Base-by-base conservation (phyloP, 768 basidiomycete genomes). In the Gymnopilus dilepis region DNA sequence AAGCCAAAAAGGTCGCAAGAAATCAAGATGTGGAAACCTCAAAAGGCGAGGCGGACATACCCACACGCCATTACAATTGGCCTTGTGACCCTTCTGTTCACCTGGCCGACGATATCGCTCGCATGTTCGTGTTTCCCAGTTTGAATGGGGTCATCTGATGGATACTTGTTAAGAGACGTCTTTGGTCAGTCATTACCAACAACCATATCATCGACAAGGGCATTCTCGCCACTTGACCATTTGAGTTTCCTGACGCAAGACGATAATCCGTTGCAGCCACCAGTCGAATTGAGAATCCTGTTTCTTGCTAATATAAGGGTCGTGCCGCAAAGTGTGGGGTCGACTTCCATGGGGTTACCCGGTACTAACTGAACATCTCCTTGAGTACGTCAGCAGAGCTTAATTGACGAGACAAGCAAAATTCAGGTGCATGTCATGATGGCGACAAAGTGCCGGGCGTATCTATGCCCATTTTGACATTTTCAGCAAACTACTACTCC, bases 61-160 rank as follows among this genome's bases (percentile, higher is more conserved):
- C 26, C 47, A 28, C 47, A 31, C 47, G 30, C 47, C 47, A 31
- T 31, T n/a, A 17, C 15, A 50, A 17, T 7, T 50, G 47, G 17
- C 47, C 66, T 56, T 64, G 66, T 67, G 66, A 67, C 66, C 61
- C 47, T 17, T n/a, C 31, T 43, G 53, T 40, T 54, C 61, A 64
- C 26, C 53, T 65, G 66, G 52, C 65, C 66, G 66, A 67, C 58
- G 53, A 53, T 47, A 61, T 63, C 66, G 66, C 66, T 50, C 56
- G 33, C 59, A 54, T 45, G 24, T 64, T 59, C 42, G 28, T 28
- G 6, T 30, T 50, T 4, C 60, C 50, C 56, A 60, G 48, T 37
- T 52, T 60, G 31, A 41, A 41, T 42, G 24, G 30, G 38, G 41
- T 65, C 66, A 67, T 59, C 61, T 65, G 66, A 62, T 58, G 38